Evolutionary conservation across 257 asterid genomes (phyloP).

Genomic region (Solanum arcanum): DNA sequence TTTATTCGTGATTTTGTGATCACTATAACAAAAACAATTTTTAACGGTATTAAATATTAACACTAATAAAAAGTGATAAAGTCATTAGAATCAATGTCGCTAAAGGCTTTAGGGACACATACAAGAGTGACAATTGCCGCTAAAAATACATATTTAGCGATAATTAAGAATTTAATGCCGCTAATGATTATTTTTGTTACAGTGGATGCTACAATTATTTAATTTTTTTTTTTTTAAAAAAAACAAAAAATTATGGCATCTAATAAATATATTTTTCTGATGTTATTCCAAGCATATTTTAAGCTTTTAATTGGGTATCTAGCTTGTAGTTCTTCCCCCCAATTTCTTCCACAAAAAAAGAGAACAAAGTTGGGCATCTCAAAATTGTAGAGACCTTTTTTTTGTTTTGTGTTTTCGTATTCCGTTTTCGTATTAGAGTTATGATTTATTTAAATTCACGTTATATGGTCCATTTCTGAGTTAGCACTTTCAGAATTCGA

Average conservation of each 20-base stretch:
- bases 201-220: not conserved
- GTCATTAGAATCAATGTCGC: too few relatives aligned
- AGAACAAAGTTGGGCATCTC: not conserved
- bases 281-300: not conserved
- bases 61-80: too few relatives aligned
- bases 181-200: too few relatives aligned
- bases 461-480: accelerated
- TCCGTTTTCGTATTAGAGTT: not conserved
- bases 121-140: too few relatives aligned
- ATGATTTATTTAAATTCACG: not conserved
- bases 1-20: not conserved
- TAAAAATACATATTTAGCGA: too few relatives aligned
- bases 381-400: not conserved
- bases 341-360: not conserved
- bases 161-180: too few relatives aligned
- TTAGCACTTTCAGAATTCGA: accelerated
- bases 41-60: too few relatives aligned
- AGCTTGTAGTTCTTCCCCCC: not conserved
- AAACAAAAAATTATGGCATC: not conserved
- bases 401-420: not conserved
- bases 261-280: not conserved
- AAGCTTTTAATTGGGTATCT: not conserved
- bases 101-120: too few relatives aligned
- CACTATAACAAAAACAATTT: too few relatives aligned
- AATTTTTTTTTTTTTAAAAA: too few relatives aligned